phyloP scores from a whole-genome alignment of 495 filamentous ascomycete genomes.

The Elasticomyces elasticus region DNA sequence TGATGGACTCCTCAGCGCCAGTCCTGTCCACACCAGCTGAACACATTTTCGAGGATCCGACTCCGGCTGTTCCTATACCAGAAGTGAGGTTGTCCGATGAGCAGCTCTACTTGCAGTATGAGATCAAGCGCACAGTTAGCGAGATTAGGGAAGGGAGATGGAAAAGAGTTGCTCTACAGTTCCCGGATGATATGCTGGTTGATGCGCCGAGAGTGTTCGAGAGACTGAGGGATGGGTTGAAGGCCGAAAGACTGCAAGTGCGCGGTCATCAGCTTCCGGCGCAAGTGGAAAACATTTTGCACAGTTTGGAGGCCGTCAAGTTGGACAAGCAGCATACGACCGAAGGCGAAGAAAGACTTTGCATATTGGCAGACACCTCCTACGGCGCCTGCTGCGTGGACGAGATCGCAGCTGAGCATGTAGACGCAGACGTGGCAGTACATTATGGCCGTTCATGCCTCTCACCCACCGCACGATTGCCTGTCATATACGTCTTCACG shows the following conservation, averaged over 20 bases:
- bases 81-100: conserved; percentile 46
- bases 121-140: conserved; percentile 68
- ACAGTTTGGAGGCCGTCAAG: background rate
- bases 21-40: conserved; percentile 82
- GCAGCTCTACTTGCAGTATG: conserved; percentile 69
- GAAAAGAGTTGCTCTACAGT: conserved; percentile 76
- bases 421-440: conserved; percentile 79
- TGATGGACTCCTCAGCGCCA: conserved; percentile 39
- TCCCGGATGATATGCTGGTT: conserved; percentile 81
- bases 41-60: conserved; percentile 60
- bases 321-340: background rate
- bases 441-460: conserved; percentile 92
- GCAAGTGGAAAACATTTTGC: background rate
- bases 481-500: conserved; percentile 90
- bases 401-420: conserved; percentile 92
- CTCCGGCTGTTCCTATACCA: conserved; percentile 24
- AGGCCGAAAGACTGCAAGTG: conserved; percentile 18
- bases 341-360: conserved; percentile 43
- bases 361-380: conserved; percentile 89
- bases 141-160: conserved; percentile 65
- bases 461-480: conserved; percentile 77
- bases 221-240: conserved; percentile 52
- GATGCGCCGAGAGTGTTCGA: conserved; percentile 78
- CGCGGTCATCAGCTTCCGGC: background rate
- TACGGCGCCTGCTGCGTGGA: conserved; percentile 97